A percentile compares a stretch with the other conserved stretches of the same genome.
Conservation (phyloP, 164 flowering plant genomes). For the Annona squamosa region DNA sequence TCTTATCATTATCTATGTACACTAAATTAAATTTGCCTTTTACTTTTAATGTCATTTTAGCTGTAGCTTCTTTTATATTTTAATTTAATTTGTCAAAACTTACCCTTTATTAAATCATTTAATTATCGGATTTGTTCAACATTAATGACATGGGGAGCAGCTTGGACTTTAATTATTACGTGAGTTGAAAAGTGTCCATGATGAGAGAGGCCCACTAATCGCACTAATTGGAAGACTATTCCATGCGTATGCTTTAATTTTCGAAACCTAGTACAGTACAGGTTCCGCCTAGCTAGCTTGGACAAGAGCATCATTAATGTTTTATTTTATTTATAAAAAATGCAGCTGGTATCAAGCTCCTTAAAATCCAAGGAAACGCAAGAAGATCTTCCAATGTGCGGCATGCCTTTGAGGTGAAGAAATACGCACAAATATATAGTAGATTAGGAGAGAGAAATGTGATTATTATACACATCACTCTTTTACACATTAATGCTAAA, state of each 20-base stretch:
- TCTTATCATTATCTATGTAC: no score
- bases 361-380: background rate
- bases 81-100: no score
- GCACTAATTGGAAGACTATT: background rate
- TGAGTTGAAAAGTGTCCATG: background rate
- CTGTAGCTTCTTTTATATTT: no score
- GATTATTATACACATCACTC: background rate
- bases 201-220: background rate
- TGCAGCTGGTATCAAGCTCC: background rate
- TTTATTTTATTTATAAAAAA: background rate
- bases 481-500: background rate
- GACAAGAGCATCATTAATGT: background rate
- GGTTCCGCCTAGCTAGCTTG: background rate
- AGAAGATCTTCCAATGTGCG: background rate
- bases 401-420: slow-evolving; percentile 3
- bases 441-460: background rate
- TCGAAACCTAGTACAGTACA: background rate
- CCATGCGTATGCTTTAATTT: background rate
- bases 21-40: no score
- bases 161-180: background rate
- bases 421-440: background rate
- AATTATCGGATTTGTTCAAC: no score
- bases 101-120: no score
- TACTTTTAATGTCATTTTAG: no score
- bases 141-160: background rate